Base-by-base conservation (phyloP, 106 monocot species). In the Narthecium ossifragum region DNA sequence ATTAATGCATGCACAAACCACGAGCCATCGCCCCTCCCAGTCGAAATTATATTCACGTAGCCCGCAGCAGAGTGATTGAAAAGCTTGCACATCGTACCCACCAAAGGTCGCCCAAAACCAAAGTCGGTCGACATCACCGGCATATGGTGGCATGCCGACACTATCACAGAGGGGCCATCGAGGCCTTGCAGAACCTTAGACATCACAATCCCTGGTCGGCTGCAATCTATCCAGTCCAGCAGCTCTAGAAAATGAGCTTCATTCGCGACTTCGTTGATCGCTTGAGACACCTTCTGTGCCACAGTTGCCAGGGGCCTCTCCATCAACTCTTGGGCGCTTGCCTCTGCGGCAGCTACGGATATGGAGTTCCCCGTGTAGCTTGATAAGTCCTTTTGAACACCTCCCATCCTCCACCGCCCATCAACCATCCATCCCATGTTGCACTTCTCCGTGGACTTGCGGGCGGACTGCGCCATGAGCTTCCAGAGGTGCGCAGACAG, bases 401-500 rank as follows among this genome's bases (percentile, higher is more conserved):
- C 39, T 6, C 13, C 13, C 8, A 49, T 53, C 26, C 48, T 49
- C 48, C 13, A 17, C 6, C 48, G 48, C 5, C 48, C 48, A 21
- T 49, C 48, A 21, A 49, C 48, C 4, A 49, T 6, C 48, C 48
- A 49, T 21, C 48, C 48, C 48, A 49, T 49, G 5, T 49, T 49
- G 15, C 48, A 49, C 5, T 18, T 49, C 10, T 18, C 5, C n/a
- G 14, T 5, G 22, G 6, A 12, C 5, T 49, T 49, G n/a, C 48
- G 15, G 21, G 7, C 48, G 21, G n/a, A 49, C 5, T 49, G n/a
- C 14, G 48, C 48, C 21, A 49, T 5, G n/a, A 17, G 14, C 21
- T 49, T 49, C 48, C 48, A 49, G 9, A 49, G 48, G 48, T 49
- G 21, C 14, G 48, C 48, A n/a, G 48, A 49, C 5, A 49, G 21